Conservation (phyloP, 257 asterid genomes). For the Fraxinus pennsylvanica region DNA sequence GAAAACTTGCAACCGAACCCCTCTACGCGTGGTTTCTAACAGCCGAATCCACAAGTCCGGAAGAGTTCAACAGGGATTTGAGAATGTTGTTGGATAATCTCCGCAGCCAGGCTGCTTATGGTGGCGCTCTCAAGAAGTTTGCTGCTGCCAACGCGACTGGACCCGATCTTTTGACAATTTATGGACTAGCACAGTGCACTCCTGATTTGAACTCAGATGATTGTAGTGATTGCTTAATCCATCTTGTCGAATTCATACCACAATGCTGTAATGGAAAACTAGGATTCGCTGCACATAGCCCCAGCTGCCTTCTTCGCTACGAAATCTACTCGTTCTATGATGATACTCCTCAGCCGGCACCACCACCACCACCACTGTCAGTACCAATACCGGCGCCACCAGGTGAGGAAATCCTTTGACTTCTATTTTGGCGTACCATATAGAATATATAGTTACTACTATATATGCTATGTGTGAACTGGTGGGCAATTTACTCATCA, state of each 20-base stretch:
- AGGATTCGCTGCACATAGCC: neutral
- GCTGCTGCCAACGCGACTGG: conserved; percentile 21
- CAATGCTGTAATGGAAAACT: neutral
- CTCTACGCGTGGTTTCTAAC: no score
- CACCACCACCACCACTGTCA: neutral
- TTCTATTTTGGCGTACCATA: no score
- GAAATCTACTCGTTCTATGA: conserved; percentile 23
- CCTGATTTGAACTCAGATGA: conserved; percentile 30
- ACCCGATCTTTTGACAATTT: neutral
- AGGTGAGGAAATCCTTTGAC: neutral
- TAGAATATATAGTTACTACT: no score
- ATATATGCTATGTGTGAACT: no score
- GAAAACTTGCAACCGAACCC: neutral
- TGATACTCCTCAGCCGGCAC: conserved; percentile 11
- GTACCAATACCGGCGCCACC: neutral
- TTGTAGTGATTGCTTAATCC: conserved; percentile 26
- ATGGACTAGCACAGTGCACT: conserved; percentile 32
- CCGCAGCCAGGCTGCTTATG: conserved; percentile 27
- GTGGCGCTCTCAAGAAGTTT: conserved; percentile 2
- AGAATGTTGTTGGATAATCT: neutral
- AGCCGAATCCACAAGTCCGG: no score
- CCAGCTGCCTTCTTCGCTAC: conserved; percentile 32
- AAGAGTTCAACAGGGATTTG: neutral
- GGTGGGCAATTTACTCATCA: conserved; percentile 1
- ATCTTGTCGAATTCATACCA: neutral